phyloP scores from a whole-genome alignment of 2,329 filamentous ascomycete genomes.

The Alternaria sp. region DNA sequence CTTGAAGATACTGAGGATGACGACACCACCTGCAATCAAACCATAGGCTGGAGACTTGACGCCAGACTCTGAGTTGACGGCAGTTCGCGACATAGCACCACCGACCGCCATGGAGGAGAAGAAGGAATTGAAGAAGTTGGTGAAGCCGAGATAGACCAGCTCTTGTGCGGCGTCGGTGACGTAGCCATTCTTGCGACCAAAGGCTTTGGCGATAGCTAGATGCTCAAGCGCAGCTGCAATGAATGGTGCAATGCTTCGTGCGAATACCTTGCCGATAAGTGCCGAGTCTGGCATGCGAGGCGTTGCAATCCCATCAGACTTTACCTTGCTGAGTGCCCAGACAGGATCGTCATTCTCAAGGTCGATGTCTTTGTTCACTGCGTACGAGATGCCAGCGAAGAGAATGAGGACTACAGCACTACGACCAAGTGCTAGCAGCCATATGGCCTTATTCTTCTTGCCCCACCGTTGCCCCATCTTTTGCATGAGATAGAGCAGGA shows the following conservation, averaged over 20 bases:
- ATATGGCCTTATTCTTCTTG: conserved; percentile 63
- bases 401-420: conserved; percentile 67
- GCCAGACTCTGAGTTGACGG: conserved; percentile 69
- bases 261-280: conserved; percentile 61
- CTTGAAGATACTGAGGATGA: conserved; percentile 67
- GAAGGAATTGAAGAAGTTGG: conserved; percentile 69
- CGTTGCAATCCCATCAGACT: conserved; percentile 60
- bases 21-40: conserved; percentile 65
- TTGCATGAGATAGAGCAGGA: conserved; percentile 64
- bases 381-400: conserved; percentile 68
- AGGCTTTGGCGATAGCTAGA: conserved; percentile 68
- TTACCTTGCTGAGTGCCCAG: conserved; percentile 65
- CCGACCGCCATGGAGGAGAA: conserved; percentile 70
- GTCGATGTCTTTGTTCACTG: conserved; percentile 60
- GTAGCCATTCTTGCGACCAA: conserved; percentile 67
- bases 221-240: conserved; percentile 68
- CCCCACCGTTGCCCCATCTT: conserved; percentile 66
- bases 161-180: conserved; percentile 69
- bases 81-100: conserved; percentile 71
- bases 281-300: conserved; percentile 56
- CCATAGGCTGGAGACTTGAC: conserved; percentile 68
- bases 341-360: conserved; percentile 51
- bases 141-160: conserved; percentile 66
- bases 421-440: conserved; percentile 65
- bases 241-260: conserved; percentile 65